phyloP scores from a whole-genome alignment of 805 yeast species.

The Wickerhamomyces mucosus region DNA sequence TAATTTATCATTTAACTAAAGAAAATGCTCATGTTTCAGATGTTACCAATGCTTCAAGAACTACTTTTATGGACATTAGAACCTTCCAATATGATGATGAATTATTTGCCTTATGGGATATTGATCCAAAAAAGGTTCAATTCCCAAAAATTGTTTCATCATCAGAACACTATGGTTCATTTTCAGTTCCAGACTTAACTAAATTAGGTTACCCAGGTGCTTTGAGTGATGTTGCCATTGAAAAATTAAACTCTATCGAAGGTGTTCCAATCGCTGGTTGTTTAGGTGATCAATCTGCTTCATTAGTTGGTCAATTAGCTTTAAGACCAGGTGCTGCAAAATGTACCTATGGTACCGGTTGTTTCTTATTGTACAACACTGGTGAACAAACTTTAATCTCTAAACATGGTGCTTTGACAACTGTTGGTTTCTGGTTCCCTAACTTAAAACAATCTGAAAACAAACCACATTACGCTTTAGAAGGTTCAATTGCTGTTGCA shows the following conservation, averaged over 20 bases:
- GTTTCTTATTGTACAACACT: constrained; percentile 82
- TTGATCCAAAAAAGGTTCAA: constrained; percentile 54
- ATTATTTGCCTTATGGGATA: constrained; percentile 69
- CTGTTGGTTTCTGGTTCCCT: constrained; percentile 88
- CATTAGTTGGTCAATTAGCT: constrained; percentile 88
- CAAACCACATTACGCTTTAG: constrained; percentile 79
- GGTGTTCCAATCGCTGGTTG: constrained; percentile 80
- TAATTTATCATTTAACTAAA: constrained; percentile 71
- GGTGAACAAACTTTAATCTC: constrained; percentile 66
- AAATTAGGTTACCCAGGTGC: constrained; percentile 40
- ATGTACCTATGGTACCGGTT: constrained; percentile 96
- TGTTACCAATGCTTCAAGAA: constrained; percentile 85
- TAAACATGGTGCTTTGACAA: constrained; percentile 76
- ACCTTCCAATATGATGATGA: constrained; percentile 68
- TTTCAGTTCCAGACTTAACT: constrained; percentile 50
- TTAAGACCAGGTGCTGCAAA: constrained; percentile 78
- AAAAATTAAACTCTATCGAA: constrained; percentile 37
- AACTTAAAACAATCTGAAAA: constrained; percentile 33
- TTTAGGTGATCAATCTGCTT: constrained; percentile 90
- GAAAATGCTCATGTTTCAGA: constrained; percentile 71
- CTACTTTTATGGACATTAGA: constrained; percentile 79
- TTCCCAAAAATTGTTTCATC: constrained; percentile 75
- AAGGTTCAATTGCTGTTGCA: constrained; percentile 94
- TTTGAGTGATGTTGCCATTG: constrained; percentile 43
- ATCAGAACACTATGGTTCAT: constrained; percentile 68